Evolutionary conservation across 2,329 filamentous ascomycete genomes (phyloP).

Genomic region (Phialemonium atrogriseum): DNA sequence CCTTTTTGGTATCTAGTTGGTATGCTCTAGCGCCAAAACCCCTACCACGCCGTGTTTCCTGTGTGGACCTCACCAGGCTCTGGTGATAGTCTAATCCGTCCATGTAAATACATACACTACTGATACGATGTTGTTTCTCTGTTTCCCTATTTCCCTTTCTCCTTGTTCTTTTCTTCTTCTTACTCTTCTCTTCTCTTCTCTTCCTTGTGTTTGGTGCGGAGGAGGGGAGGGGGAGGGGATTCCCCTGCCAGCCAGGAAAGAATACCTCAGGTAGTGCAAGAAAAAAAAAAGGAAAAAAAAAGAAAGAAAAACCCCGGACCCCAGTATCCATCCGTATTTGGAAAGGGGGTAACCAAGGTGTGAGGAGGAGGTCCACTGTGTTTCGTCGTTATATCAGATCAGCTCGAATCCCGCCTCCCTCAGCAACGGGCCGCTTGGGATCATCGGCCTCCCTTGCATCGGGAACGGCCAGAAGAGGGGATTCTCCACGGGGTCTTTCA

Average conservation of each 20-base stretch:
- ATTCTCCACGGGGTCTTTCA: slow-evolving; percentile 35
- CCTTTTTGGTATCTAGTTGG: not conserved
- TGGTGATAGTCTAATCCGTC: not conserved
- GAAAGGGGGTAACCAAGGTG: not conserved
- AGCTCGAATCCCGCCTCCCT: slow-evolving; percentile 44
- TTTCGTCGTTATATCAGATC: slow-evolving; percentile 17
- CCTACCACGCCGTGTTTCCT: no score
- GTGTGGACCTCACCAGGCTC: no score
- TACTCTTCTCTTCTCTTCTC: not conserved
- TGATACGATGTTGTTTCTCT: not conserved
- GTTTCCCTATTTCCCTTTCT: slow-evolving; percentile 1
- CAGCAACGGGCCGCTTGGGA: slow-evolving; percentile 37
- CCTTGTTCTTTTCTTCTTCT: not conserved
- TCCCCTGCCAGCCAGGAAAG: no score
- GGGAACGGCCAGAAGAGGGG: slow-evolving; percentile 55
- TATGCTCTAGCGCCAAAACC: not conserved
- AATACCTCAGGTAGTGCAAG: no score
- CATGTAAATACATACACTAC: not conserved
- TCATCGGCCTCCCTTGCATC: slow-evolving; percentile 48
- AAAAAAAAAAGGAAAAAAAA: no score
- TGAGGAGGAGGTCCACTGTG: not conserved
- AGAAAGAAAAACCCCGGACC: not conserved
- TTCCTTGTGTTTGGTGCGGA: not conserved
- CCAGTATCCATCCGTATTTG: not conserved
- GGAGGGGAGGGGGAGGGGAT: no score